Percentiles rank a stretch among this genome's conserved stretches.
Evolutionary conservation across 331 rosid species (phyloP).

Genomic region (Pyracantha coccinea): DNA sequence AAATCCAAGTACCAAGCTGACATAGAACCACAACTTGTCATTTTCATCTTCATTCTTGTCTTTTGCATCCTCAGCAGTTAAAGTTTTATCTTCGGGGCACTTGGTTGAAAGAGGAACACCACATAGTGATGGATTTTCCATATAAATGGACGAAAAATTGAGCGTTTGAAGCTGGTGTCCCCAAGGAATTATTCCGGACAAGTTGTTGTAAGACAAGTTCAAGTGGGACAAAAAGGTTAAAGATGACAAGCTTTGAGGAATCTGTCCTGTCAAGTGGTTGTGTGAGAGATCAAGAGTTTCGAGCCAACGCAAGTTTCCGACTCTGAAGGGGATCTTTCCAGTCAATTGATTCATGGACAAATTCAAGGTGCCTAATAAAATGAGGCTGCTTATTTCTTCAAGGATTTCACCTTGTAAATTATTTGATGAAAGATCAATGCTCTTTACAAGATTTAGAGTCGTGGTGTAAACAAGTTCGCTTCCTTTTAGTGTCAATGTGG

Average conservation of each 20-base stretch:
- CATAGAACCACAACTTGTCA: not conserved
- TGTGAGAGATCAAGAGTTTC: constrained; percentile 1
- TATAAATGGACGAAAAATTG: not conserved
- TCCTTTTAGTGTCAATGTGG: not conserved
- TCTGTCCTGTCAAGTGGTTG: not conserved
- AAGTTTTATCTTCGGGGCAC: not conserved
- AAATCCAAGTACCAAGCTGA: not conserved
- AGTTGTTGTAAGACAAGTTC: constrained; percentile 11
- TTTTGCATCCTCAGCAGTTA: not conserved
- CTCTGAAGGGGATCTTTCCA: constrained; percentile 6
- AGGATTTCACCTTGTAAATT: constrained; percentile 16
- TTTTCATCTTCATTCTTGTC: not conserved
- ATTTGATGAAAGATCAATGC: constrained; percentile 27
- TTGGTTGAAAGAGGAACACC: not conserved
- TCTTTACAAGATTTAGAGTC: not conserved
- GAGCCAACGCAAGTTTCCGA: not conserved
- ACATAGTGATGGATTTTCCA: not conserved
- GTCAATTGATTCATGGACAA: constrained; percentile 19
- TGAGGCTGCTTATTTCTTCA: not conserved
- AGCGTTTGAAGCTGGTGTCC: not conserved
- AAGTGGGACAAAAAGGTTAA: constrained; percentile 1
- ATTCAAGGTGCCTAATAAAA: constrained; percentile 1
- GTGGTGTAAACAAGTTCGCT: not conserved
- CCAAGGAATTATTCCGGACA: not conserved
- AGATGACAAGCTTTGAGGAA: not conserved